These are phyloP conservation scores for Backusella tuberculispora DNA, from an alignment of 192 early-diverging fungal species.

Conservation along the genomic window DNA sequence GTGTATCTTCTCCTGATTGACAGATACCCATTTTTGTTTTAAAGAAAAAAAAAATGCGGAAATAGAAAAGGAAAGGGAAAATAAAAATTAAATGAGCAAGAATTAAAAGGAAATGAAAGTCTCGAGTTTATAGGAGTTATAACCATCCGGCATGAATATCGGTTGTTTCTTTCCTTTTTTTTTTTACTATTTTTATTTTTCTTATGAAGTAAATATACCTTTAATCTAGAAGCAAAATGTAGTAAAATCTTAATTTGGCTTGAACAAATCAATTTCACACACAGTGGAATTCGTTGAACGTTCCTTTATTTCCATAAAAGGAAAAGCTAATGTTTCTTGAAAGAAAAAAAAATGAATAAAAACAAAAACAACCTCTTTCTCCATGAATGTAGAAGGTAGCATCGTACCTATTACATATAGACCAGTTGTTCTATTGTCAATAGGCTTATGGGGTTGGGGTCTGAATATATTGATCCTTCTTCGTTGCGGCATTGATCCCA, in stretches of 20 bases:
- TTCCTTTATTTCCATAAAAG: not conserved
- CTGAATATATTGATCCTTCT: slow-evolving; percentile 55
- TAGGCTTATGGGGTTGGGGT: slow-evolving; percentile 66
- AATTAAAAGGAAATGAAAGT: slow-evolving; percentile 5
- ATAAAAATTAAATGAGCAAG: not conserved
- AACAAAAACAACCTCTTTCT: slow-evolving; percentile 3
- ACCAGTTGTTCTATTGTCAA: slow-evolving; percentile 50
- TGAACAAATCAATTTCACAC: not conserved
- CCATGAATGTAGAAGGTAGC: slow-evolving; percentile 22
- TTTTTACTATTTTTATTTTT: not conserved
- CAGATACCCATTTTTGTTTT: slow-evolving; percentile 33
- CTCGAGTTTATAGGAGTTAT: not conserved
- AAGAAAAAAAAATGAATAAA: not conserved
- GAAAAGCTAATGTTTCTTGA: not conserved
- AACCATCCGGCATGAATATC: not conserved
- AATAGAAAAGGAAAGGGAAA: not conserved
- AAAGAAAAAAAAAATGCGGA: not conserved
- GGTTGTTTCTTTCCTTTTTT: not conserved
- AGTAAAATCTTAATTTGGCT: not conserved
- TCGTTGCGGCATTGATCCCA: slow-evolving; percentile 49
- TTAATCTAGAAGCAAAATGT: not conserved
- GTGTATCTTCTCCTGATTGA: slow-evolving; percentile 31
- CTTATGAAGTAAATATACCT: not conserved
- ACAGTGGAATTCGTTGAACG: not conserved
- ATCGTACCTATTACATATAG: slow-evolving; percentile 52